Conservation (phyloP, 768 basidiomycete genomes). For the Rickenella mellea region DNA sequence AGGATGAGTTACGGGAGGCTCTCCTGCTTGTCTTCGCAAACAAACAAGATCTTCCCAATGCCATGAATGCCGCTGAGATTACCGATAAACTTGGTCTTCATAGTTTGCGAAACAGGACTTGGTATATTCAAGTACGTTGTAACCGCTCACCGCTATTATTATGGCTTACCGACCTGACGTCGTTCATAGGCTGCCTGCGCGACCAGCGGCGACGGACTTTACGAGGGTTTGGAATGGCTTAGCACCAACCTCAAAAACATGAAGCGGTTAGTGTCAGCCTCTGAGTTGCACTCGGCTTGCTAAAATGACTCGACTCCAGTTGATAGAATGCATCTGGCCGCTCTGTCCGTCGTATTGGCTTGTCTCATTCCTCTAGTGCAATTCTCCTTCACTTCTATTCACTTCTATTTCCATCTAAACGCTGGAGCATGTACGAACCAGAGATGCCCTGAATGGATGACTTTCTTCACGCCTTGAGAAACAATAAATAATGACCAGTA, state of each 20-base stretch:
- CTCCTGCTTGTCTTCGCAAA: conserved; percentile 99
- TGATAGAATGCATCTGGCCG: background rate
- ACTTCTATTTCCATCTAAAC: conserved; percentile 22
- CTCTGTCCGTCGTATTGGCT: background rate
- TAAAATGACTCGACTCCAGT: background rate
- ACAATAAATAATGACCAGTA: background rate
- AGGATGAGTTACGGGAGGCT: conserved; percentile 98
- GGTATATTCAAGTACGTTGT: conserved; percentile 85
- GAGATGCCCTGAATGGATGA: background rate
- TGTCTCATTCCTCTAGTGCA: conserved; percentile 10
- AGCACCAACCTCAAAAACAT: conserved; percentile 70
- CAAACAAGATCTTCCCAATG: conserved; percentile 99
- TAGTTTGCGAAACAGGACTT: conserved; percentile 91
- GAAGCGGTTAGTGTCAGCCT: conserved; percentile 59
- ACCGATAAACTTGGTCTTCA: conserved; percentile 99
- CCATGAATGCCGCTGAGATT: conserved; percentile 98
- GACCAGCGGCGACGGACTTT: conserved; percentile 95
- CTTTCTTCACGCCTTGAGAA: conserved; percentile 1
- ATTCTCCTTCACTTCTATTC: conserved; percentile 5
- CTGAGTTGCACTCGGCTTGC: background rate
- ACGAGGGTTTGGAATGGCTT: conserved; percentile 98
- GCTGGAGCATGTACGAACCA: conserved; percentile 18
- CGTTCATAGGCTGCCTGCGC: conserved; percentile 82
- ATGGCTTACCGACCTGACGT: conserved; percentile 10
- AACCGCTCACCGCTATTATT: background rate